Evolutionary conservation across 139 green algal species (phyloP).

Genomic region (Ettlia oleoabundans): DNA sequence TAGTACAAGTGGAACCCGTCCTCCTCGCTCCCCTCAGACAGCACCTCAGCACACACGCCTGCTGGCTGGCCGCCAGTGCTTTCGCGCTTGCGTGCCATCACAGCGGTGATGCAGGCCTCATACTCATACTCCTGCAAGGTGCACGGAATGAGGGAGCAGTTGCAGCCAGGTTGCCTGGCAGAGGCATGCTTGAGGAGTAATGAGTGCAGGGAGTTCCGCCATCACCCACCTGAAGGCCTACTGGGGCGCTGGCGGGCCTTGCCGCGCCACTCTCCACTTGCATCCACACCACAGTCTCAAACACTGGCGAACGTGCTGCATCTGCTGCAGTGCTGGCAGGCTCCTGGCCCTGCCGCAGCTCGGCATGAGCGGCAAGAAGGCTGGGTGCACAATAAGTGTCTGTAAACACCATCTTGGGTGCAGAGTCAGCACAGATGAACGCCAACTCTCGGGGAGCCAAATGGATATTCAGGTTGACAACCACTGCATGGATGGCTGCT

Average conservation of each 20-base stretch:
- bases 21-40: conserved; percentile 32
- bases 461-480: conserved; percentile 87
- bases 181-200: not conserved
- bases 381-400: conserved; percentile 36
- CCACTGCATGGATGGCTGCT: conserved; percentile 66
- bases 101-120: not conserved
- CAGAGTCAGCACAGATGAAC: conserved; percentile 72
- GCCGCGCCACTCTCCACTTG: conserved; percentile 2
- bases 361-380: conserved; percentile 32
- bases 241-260: not conserved
- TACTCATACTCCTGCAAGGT: not conserved
- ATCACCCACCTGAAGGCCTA: not conserved
- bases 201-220: not conserved
- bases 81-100: not conserved
- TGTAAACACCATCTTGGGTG: conserved; percentile 56
- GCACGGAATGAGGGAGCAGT: not conserved
- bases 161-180: not conserved
- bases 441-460: conserved; percentile 74
- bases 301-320: not conserved
- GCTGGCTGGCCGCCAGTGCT: not conserved
- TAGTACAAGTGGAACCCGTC: conserved; percentile 86
- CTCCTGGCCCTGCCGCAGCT: no score
- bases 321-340: not conserved
- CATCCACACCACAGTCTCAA: conserved; percentile 34
- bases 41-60: conserved; percentile 4